A percentile compares a stretch with the other conserved stretches of the same genome.
Evolutionary conservation across 169 alveolate species (phyloP).

Genomic region (Eimeria mitis): DNA sequence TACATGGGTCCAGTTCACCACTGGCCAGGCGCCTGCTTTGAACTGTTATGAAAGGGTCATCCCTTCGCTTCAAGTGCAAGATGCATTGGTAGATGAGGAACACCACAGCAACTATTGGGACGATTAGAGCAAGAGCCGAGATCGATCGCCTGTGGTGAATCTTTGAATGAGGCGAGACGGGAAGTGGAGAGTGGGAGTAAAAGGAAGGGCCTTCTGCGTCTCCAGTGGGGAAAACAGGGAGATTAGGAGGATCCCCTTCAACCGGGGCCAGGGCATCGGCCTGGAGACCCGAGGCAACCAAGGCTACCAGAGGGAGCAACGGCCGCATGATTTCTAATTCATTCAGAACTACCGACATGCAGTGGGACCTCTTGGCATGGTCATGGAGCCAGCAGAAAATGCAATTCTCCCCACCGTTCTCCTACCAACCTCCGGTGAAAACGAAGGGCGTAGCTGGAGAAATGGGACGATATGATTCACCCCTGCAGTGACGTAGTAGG

Average conservation of each 20-base stretch:
- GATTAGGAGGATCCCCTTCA: neutral
- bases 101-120: neutral
- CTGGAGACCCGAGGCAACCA: neutral
- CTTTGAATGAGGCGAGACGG: neutral
- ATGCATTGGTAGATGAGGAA: neutral
- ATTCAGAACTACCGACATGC: neutral
- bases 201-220: neutral
- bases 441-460: neutral
- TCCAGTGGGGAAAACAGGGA: neutral
- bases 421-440: neutral
- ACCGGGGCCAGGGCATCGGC: neutral
- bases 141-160: neutral
- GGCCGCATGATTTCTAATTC: neutral
- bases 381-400: neutral
- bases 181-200: neutral
- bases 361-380: slow-evolving; percentile 22
- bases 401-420: neutral
- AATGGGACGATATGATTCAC: neutral
- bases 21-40: slow-evolving; percentile 8
- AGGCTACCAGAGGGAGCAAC: neutral
- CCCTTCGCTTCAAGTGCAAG: neutral
- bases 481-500: neutral
- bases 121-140: neutral
- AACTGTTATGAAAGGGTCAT: neutral
- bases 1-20: neutral